Evolutionary conservation across 371 early-diverging fungal species (phyloP).

Genomic region (Dichotomocladium elegans): DNA sequence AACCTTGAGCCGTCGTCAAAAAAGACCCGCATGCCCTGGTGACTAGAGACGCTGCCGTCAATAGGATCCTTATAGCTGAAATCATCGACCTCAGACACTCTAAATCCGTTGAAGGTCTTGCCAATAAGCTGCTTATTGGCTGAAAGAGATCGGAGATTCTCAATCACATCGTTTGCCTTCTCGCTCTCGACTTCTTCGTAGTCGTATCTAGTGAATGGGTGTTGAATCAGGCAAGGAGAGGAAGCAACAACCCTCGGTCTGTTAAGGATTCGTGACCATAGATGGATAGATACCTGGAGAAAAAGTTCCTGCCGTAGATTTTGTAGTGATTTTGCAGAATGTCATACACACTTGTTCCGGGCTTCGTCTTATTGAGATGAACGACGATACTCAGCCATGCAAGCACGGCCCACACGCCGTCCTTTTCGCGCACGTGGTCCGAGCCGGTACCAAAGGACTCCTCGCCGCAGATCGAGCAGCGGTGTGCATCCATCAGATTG

Average conservation of each 20-base stretch:
- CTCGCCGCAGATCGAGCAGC: slow-evolving; percentile 95
- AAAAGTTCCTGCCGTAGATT: slow-evolving; percentile 94
- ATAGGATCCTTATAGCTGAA: slow-evolving; percentile 94
- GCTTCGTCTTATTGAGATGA: slow-evolving; percentile 55
- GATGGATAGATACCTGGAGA: slow-evolving; percentile 83
- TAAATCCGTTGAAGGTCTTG: slow-evolving; percentile 58
- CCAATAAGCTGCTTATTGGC: slow-evolving; percentile 48
- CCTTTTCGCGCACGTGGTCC: slow-evolving; percentile 98
- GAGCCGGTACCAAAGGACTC: slow-evolving; percentile 98
- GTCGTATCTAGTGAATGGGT: slow-evolving; percentile 62
- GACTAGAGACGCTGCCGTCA: slow-evolving; percentile 80
- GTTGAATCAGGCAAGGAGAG: background rate
- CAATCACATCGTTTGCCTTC: slow-evolving; percentile 76
- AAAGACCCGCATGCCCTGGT: slow-evolving; percentile 90
- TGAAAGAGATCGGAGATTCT: slow-evolving; percentile 55
- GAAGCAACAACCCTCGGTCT: background rate
- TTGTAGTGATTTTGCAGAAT: slow-evolving; percentile 79
- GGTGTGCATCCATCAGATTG: slow-evolving; percentile 95
- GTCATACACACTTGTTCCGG: slow-evolving; percentile 61
- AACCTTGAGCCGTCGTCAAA: slow-evolving; percentile 90
- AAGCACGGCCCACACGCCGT: slow-evolving; percentile 94
- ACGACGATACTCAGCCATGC: slow-evolving; percentile 96
- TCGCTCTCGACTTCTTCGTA: slow-evolving; percentile 93
- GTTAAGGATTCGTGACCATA: background rate
- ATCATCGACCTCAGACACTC: slow-evolving; percentile 78